Percentiles rank a stretch among this genome's conserved stretches.
phyloP scores from a whole-genome alignment of 306 rosid species.

The Cercis canadensis region DNA sequence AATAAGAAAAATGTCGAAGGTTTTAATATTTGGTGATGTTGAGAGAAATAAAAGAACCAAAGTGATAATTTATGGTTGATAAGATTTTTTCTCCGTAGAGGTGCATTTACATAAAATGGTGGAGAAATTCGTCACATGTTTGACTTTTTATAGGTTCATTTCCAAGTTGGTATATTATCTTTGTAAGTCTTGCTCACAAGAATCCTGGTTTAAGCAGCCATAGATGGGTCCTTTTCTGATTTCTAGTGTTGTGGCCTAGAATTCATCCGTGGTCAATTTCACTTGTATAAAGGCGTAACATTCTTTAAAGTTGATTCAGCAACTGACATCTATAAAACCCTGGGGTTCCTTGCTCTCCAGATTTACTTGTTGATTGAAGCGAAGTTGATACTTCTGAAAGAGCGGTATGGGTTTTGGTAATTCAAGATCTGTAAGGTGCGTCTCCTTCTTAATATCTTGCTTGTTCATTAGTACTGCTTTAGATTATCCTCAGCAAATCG shows the following conservation, averaged over 20 bases:
- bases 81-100: neutral
- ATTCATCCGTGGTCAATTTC: constrained; percentile 34
- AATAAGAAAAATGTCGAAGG: too few species aligned
- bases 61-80: neutral
- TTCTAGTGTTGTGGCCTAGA: constrained; percentile 43
- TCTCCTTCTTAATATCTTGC: constrained; percentile 26
- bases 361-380: constrained; percentile 38
- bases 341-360: constrained; percentile 32
- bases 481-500: neutral
- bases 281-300: constrained; percentile 14
- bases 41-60: too few species aligned
- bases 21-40: too few species aligned
- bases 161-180: constrained; percentile 31
- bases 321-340: constrained; percentile 17
- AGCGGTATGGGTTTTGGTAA: constrained; percentile 66
- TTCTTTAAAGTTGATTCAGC: constrained; percentile 14
- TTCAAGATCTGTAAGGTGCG: constrained; percentile 71
- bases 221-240: neutral
- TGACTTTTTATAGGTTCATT: constrained; percentile 46
- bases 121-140: constrained; percentile 42
- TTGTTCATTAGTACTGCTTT: neutral
- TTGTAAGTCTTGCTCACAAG: constrained; percentile 47
- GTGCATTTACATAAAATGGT: neutral
- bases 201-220: constrained; percentile 41
- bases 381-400: constrained; percentile 30